phyloP scores from a whole-genome alignment of 768 basidiomycete genomes.

The Tulasnella sp. region DNA sequence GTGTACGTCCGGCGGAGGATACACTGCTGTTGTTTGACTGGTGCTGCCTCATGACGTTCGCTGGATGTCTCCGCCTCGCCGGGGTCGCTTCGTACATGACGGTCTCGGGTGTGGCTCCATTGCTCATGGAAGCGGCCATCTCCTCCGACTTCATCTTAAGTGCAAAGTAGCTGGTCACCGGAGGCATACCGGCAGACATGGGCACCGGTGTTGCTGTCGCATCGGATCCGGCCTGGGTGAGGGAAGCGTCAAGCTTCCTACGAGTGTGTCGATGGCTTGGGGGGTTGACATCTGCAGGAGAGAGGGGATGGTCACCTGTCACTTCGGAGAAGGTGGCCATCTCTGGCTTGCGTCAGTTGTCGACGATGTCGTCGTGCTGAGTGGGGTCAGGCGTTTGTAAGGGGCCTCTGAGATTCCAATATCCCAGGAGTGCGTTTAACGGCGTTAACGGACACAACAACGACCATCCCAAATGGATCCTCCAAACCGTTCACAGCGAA shows the following conservation, averaged over 20 bases:
- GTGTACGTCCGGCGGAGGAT: slow-evolving; percentile 18
- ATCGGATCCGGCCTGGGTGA: neutral
- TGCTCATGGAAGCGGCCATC: slow-evolving; percentile 38
- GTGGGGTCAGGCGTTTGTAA: neutral
- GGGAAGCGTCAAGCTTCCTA: slow-evolving; percentile 10
- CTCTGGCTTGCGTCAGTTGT: neutral
- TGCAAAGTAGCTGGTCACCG: slow-evolving; percentile 61
- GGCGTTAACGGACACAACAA: slow-evolving; percentile 5
- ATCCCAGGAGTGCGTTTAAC: slow-evolving; percentile 9
- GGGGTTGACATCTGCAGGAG: slow-evolving; percentile 49
- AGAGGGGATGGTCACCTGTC: slow-evolving; percentile 60
- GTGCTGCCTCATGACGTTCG: slow-evolving; percentile 3
- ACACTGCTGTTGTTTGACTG: neutral
- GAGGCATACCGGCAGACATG: slow-evolving; percentile 35
- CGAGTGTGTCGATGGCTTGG: slow-evolving; percentile 31
- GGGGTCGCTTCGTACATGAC: slow-evolving; percentile 13
- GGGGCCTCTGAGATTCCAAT: slow-evolving; percentile 10
- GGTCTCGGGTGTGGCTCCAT: slow-evolving; percentile 1
- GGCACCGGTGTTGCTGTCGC: slow-evolving; percentile 5
- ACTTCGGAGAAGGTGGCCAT: neutral
- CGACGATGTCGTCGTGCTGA: neutral
- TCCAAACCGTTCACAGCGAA: slow-evolving; percentile 55
- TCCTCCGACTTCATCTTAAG: slow-evolving; percentile 65
- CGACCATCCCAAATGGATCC: slow-evolving; percentile 30
- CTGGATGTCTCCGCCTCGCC: neutral